A percentile compares a stretch with the other conserved stretches of the same genome.
phyloP scores from a whole-genome alignment of 768 basidiomycete species.

The Macrolepiota dolichaula region DNA sequence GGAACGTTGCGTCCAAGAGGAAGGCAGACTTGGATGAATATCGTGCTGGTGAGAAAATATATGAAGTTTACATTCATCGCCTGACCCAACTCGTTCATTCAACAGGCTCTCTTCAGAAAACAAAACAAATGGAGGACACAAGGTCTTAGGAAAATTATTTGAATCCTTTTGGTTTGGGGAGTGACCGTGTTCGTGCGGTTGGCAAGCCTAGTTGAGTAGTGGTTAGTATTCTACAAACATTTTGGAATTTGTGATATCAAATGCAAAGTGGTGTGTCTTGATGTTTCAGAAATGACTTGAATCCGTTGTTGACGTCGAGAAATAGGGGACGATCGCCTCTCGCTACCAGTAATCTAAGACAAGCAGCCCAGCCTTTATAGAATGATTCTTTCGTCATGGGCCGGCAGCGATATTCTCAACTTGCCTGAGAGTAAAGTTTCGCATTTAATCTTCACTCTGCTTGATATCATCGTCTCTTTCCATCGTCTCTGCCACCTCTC shows the following conservation, averaged over 20 bases:
- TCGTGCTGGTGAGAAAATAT: slow-evolving; percentile 21
- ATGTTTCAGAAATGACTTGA: slow-evolving; percentile 6
- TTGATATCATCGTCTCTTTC: neutral
- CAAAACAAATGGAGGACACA: neutral
- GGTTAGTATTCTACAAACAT: neutral
- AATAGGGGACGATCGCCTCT: neutral
- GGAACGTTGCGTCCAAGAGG: slow-evolving; percentile 26
- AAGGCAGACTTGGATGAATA: slow-evolving; percentile 31
- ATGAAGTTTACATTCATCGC: neutral
- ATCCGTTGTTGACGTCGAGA: neutral
- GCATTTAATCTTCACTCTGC: neutral
- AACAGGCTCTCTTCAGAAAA: neutral
- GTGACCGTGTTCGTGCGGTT: neutral
- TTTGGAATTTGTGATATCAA: neutral
- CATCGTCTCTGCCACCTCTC: neutral
- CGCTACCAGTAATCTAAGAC: neutral
- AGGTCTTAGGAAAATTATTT: neutral
- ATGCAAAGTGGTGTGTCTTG: neutral
- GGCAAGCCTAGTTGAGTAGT: too few species aligned
- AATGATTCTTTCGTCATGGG: too few species aligned
- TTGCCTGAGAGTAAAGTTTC: too few species aligned
- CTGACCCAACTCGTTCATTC: neutral
- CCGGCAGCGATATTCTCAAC: neutral
- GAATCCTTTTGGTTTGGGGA: neutral
- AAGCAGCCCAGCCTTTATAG: neutral